Conservation (phyloP, 2,329 filamentous ascomycete species). For the Beauveria bassiana region DNA sequence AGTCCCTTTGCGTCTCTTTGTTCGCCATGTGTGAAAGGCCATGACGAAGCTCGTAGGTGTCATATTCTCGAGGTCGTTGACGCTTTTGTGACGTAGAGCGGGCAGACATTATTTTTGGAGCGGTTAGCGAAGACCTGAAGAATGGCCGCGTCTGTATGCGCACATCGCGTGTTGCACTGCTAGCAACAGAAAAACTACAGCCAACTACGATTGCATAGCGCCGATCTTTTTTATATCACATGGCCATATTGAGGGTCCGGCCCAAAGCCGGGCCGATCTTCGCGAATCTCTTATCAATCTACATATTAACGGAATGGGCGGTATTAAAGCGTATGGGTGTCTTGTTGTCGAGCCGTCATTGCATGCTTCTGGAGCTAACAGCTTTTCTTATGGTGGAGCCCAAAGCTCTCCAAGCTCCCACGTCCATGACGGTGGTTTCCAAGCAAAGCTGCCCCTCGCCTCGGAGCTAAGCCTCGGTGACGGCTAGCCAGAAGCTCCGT, state of each 20-base stretch:
- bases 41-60: too few species aligned
- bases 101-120: neutral
- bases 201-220: too few species aligned
- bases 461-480: constrained; percentile 9
- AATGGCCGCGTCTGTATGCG: neutral
- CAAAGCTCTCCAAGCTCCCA: neutral
- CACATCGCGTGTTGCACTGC: neutral
- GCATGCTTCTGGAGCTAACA: neutral
- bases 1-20: too few species aligned
- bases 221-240: too few species aligned
- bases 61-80: too few species aligned
- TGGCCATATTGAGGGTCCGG: too few species aligned
- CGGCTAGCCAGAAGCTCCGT: neutral
- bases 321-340: too few species aligned
- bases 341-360: neutral
- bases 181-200: too few species aligned
- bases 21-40: too few species aligned
- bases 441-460: constrained; percentile 1
- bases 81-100: neutral
- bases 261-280: too few species aligned
- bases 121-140: neutral
- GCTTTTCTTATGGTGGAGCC: neutral
- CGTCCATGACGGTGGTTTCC: neutral
- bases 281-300: too few species aligned
- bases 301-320: too few species aligned